Percentiles rank a stretch among this genome's conserved stretches.
Evolutionary conservation across 169 alveolate genomes (phyloP).

Genomic region (Plasmodium sp.): DNA sequence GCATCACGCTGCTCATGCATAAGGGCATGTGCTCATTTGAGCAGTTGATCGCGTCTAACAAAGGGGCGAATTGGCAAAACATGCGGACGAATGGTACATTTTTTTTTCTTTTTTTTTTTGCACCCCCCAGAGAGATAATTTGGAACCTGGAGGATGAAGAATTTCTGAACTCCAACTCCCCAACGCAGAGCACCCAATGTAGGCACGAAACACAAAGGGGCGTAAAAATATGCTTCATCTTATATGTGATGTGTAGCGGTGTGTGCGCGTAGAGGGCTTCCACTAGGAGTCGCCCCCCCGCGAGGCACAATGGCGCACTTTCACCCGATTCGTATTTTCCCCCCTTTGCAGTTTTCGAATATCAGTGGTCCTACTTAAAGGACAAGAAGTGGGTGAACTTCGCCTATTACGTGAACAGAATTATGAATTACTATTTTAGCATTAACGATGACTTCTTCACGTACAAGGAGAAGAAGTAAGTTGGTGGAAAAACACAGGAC

Average conservation of each 20-base stretch:
- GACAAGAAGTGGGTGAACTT: slow-evolving; percentile 70
- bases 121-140: slow-evolving; percentile 29
- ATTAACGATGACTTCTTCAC: slow-evolving; percentile 69
- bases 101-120: background rate
- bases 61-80: background rate
- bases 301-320: background rate
- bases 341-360: slow-evolving; percentile 40
- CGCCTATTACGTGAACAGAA: slow-evolving; percentile 37
- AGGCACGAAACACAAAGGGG: background rate
- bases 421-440: slow-evolving; percentile 67
- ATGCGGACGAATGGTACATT: background rate
- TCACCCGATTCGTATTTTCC: background rate
- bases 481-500: background rate
- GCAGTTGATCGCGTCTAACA: background rate
- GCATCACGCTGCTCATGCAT: background rate
- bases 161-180: slow-evolving; percentile 60
- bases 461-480: slow-evolving; percentile 71
- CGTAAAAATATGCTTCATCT: background rate
- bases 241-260: background rate
- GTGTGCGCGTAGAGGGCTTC: background rate
- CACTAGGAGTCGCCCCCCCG: background rate
- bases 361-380: slow-evolving; percentile 73
- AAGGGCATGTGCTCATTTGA: background rate
- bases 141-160: slow-evolving; percentile 74
- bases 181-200: slow-evolving; percentile 53